Conservation (phyloP, 495 filamentous ascomycete species). For the Aspergillus campestris region DNA sequence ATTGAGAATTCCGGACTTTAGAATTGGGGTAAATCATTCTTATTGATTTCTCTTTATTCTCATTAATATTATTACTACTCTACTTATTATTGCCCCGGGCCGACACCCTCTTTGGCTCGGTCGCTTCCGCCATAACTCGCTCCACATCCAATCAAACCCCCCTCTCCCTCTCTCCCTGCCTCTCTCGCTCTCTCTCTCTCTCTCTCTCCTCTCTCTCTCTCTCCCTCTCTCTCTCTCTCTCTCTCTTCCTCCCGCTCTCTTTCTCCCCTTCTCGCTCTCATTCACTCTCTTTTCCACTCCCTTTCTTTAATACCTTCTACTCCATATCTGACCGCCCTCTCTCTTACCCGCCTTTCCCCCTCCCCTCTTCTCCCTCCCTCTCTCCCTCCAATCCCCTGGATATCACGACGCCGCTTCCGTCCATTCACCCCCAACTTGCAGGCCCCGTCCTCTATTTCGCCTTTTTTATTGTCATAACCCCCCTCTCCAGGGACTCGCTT, state of each 20-base stretch:
- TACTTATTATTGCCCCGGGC: constrained; percentile 7
- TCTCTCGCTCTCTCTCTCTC: constrained; percentile 20
- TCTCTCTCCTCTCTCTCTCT: constrained; percentile 13
- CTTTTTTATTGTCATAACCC: constrained; percentile 12
- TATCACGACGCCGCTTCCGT: constrained; percentile 12
- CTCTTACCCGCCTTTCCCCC: constrained; percentile 13
- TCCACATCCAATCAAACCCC: constrained; percentile 19
- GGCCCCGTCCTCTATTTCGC: constrained; percentile 10
- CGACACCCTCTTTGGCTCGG: constrained; percentile 18
- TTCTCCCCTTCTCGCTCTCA: constrained; percentile 11
- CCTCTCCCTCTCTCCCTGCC: constrained; percentile 11
- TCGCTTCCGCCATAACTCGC: constrained; percentile 18
- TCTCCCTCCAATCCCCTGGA: constrained; percentile 16
- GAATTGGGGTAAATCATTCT: no score
- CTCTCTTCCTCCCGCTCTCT: constrained; percentile 14
- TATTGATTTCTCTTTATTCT: no score
- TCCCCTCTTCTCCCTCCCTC: constrained; percentile 11
- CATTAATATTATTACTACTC: no score
- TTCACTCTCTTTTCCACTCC: constrained; percentile 9
- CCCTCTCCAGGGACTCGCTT: constrained; percentile 17
- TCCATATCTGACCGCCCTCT: no score
- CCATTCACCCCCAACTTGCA: constrained; percentile 11
- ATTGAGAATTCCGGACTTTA: no score
- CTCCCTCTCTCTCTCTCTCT: constrained; percentile 8
- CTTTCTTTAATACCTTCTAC: background rate